Evolutionary conservation across 495 filamentous ascomycete species (phyloP).

Genomic region (Daldinia caldariorum): DNA sequence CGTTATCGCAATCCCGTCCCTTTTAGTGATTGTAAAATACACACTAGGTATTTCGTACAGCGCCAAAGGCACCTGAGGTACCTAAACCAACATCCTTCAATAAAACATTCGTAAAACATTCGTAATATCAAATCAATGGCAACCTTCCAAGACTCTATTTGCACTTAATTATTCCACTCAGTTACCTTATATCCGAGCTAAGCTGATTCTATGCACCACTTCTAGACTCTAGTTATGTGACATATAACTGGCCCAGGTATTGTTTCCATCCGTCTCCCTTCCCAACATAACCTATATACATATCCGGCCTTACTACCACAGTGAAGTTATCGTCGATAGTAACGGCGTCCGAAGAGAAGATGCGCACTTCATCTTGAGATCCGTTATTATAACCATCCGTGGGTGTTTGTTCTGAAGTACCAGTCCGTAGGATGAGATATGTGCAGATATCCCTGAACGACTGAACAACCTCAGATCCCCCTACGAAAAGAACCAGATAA

Average conservation of each 20-base stretch:
- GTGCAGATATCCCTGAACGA: conserved; percentile 23
- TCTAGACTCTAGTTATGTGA: conserved; percentile 11
- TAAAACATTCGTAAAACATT: too few relatives aligned
- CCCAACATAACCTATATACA: conserved; percentile 45
- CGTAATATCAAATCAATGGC: too few relatives aligned
- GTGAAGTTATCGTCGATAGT: conserved; percentile 21
- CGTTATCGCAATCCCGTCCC: too few relatives aligned
- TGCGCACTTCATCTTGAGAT: background rate
- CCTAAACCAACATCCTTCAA: background rate
- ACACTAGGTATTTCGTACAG: background rate
- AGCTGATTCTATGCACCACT: too few relatives aligned
- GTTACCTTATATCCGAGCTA: too few relatives aligned
- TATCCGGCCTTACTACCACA: conserved; percentile 43
- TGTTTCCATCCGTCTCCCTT: conserved; percentile 32
- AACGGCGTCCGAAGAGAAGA: conserved; percentile 31
- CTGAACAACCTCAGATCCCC: conserved; percentile 7
- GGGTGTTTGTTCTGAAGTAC: background rate
- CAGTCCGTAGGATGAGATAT: conserved; percentile 19
- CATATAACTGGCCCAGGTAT: conserved; percentile 30
- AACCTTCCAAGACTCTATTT: too few relatives aligned
- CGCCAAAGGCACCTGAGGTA: too few relatives aligned
- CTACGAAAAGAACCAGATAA: conserved; percentile 33
- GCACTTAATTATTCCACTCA: too few relatives aligned
- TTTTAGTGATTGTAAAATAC: background rate
- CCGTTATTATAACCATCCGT: background rate